Conservation (phyloP, 768 basidiomycete genomes). For the Boletellus ananiceps region DNA sequence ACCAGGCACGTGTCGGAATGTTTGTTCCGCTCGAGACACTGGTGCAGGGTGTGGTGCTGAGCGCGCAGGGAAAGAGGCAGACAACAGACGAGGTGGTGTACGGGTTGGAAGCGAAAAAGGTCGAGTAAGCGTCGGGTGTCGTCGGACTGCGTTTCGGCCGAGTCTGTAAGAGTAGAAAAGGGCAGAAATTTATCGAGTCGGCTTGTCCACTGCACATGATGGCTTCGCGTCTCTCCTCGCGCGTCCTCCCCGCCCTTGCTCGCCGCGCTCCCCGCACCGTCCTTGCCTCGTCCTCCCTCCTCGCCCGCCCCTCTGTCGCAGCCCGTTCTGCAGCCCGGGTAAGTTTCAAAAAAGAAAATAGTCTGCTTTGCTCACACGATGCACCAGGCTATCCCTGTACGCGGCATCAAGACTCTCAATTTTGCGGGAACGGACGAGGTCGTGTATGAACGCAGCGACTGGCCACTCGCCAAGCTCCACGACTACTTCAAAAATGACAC, state of each 20-base stretch:
- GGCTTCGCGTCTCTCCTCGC: conserved; percentile 60
- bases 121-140: conserved; percentile 17
- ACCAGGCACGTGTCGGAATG: conserved; percentile 78
- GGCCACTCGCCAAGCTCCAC: conserved; percentile 96
- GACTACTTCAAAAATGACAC: conserved; percentile 99
- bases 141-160: conserved; percentile 18
- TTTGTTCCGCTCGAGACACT: conserved; percentile 53
- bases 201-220: conserved; percentile 37
- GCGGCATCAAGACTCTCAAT: conserved; percentile 93
- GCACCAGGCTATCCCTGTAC: conserved; percentile 43
- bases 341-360: conserved; percentile 31
- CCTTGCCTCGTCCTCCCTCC: conserved; percentile 60
- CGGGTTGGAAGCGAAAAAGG: conserved; percentile 32
- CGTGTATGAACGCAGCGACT: conserved; percentile 95
- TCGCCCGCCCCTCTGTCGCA: conserved; percentile 42
- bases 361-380: conserved; percentile 2
- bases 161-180: conserved; percentile 10
- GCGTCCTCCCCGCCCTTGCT: conserved; percentile 58
- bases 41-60: conserved; percentile 40
- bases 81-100: conserved; percentile 42
- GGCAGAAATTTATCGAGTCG: neutral
- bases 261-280: conserved; percentile 59
- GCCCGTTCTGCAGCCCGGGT: conserved; percentile 23
- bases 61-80: conserved; percentile 34
- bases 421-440: conserved; percentile 92